Percentiles rank a stretch among this genome's conserved stretches.
These are phyloP conservation scores for Suillus lakei DNA, from an alignment of 768 basidiomycete genomes.

Conservation along the genomic window DNA sequence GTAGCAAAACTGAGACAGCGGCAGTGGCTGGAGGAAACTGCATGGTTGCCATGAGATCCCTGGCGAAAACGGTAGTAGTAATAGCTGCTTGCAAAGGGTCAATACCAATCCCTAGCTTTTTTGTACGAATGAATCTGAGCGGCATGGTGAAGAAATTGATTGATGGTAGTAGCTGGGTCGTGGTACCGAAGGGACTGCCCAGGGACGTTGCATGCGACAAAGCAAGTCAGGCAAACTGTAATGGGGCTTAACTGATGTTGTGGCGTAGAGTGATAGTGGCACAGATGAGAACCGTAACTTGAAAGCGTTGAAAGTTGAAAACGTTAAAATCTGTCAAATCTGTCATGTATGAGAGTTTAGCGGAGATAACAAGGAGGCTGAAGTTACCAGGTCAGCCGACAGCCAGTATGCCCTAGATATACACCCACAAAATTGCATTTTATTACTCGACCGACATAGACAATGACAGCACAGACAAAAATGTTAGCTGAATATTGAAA, in stretches of 20 bases:
- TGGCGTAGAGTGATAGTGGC: not conserved
- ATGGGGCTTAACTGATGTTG: not conserved
- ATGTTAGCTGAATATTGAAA: not conserved
- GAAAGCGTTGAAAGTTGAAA: too few species aligned
- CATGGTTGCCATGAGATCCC: constrained; percentile 37
- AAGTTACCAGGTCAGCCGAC: not conserved
- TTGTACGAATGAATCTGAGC: constrained; percentile 32
- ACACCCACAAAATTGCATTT: not conserved
- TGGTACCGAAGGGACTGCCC: not conserved
- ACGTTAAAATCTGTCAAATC: not conserved
- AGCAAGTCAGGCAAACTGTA: not conserved
- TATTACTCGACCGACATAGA: not conserved
- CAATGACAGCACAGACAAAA: not conserved
- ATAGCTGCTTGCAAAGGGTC: constrained; percentile 37
- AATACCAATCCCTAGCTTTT: constrained; percentile 26
- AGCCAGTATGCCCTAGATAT: not conserved
- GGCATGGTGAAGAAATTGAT: constrained; percentile 30
- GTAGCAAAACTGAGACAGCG: constrained; percentile 43
- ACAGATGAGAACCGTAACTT: not conserved
- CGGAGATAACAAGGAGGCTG: not conserved
- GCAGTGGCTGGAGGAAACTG: constrained; percentile 50
- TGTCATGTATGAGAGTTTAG: not conserved
- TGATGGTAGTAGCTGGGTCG: not conserved
- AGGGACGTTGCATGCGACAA: not conserved
- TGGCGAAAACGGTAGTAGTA: constrained; percentile 32